Base-by-base conservation (phyloP, 306 rosid genomes). In the Cicer arietinum region DNA sequence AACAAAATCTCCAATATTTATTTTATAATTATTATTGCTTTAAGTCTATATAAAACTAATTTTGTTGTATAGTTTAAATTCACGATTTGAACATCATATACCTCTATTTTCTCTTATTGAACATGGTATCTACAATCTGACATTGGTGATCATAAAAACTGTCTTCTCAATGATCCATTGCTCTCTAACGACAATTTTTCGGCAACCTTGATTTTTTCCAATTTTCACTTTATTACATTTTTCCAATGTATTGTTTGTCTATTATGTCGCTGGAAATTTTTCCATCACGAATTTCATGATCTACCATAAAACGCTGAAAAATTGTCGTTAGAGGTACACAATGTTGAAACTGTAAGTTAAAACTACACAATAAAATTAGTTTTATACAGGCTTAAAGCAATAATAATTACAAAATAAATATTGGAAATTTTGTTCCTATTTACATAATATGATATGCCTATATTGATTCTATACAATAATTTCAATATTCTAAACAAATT, bases 341-440 rank as follows among this genome's bases (percentile, higher is more conserved):
- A 10, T 60, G 44, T 60, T 11, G 10, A 60, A 60, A 60, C 18
- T 2, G 6, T 3, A 5, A 13, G 18, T 60, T 8, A 30, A 42
- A 60, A 13, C 42, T 60, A 12, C 43, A 35, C 10, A 30, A 6
- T 14, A 13, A 16, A 60, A 44, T 60, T 6, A 12, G 43, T 30
- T 60, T 60, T 30, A 10, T 42, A 63, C 41, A 63, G 25, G 3
- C 68, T 39, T 62, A 39, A n/a, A 3, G 30, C 25, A 39, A 62
- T 62, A 62, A 14, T 40, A n/a, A 37, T 57, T 57, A 57, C 40
- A 57, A 61, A 61, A 10, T 39, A 60, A 60, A 35, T 61, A 13
- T 30, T 22, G 42, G 43, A 59, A 43, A 30, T 20, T 45, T 30
- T 12, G 5, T 59, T 59, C 42, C 18, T 20, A 20, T 20, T 20